These are phyloP conservation scores for Lipomyces chichibuensis DNA, from an alignment of 805 yeast genomes.

Conservation along the genomic window DNA sequence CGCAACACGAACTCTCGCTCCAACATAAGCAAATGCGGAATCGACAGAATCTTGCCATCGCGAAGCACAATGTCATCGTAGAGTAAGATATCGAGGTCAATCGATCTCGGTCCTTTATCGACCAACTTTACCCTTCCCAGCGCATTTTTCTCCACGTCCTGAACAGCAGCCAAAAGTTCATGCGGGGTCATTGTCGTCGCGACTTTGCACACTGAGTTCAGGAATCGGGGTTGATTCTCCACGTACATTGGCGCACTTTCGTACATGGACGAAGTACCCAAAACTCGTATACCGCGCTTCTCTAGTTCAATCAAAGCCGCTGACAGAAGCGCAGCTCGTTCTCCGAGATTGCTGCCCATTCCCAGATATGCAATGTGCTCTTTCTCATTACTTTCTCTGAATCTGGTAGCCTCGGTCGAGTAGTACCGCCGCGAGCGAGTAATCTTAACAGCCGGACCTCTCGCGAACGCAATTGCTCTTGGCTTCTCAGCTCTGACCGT, in stretches of 20 bases:
- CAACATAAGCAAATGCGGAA: constrained; percentile 88
- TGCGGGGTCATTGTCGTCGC: constrained; percentile 66
- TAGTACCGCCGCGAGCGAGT: constrained; percentile 48
- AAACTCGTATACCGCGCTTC: constrained; percentile 51
- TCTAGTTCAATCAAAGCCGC: constrained; percentile 57
- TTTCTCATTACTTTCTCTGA: neutral
- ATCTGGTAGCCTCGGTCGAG: constrained; percentile 17
- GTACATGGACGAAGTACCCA: constrained; percentile 74
- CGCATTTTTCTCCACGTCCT: constrained; percentile 74
- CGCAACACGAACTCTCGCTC: constrained; percentile 88
- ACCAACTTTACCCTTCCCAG: constrained; percentile 72
- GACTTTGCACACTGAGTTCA: constrained; percentile 78
- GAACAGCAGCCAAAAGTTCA: constrained; percentile 62
- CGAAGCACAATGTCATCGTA: constrained; percentile 52
- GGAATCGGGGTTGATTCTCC: constrained; percentile 74
- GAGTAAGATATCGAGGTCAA: constrained; percentile 84
- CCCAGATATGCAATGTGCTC: constrained; percentile 63
- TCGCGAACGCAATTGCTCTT: constrained; percentile 81
- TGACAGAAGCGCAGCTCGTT: constrained; percentile 63
- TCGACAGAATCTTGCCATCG: constrained; percentile 52
- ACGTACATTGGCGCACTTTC: constrained; percentile 93
- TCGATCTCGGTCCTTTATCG: constrained; percentile 89
- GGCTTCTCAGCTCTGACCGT: constrained; percentile 77
- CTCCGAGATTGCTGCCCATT: constrained; percentile 87
- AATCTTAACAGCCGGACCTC: constrained; percentile 87